These are phyloP conservation scores for Pyricularia sp. DNA, from an alignment of 2,329 filamentous ascomycete genomes.

Conservation along the genomic window DNA sequence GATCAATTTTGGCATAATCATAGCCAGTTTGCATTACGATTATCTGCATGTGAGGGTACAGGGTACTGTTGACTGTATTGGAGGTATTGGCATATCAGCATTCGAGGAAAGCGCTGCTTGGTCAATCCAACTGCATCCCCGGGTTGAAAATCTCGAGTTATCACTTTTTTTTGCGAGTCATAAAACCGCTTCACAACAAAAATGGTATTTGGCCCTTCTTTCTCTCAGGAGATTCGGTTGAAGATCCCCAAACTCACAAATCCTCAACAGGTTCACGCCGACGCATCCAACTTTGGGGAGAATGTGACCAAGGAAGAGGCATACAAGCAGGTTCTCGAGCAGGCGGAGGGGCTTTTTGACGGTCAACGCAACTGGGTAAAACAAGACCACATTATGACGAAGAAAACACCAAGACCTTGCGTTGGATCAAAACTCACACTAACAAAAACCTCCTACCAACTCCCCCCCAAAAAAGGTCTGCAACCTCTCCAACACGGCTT, in stretches of 20 bases:
- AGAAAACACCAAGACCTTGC: not conserved
- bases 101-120: not conserved
- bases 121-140: not conserved
- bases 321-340: slow-evolving; percentile 64
- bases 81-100: not conserved
- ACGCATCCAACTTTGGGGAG: slow-evolving; percentile 62
- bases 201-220: not conserved
- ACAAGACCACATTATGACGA: no score
- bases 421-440: not conserved
- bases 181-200: not conserved
- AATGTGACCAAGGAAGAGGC: slow-evolving; percentile 62
- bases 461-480: slow-evolving; percentile 27
- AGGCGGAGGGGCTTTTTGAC: slow-evolving; percentile 59
- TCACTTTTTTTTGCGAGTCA: not conserved
- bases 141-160: not conserved
- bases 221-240: not conserved
- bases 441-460: slow-evolving; percentile 1
- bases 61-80: not conserved
- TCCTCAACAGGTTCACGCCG: slow-evolving; percentile 57
- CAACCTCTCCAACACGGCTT: slow-evolving; percentile 68
- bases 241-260: not conserved
- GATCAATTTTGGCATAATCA: not conserved
- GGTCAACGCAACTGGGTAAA: slow-evolving; percentile 73
- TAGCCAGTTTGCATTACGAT: not conserved
- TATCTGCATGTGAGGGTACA: not conserved